Evolutionary conservation across 2,329 filamentous ascomycete genomes (phyloP).

Genomic region (Graphilbum ipis-grandicollis): DNA sequence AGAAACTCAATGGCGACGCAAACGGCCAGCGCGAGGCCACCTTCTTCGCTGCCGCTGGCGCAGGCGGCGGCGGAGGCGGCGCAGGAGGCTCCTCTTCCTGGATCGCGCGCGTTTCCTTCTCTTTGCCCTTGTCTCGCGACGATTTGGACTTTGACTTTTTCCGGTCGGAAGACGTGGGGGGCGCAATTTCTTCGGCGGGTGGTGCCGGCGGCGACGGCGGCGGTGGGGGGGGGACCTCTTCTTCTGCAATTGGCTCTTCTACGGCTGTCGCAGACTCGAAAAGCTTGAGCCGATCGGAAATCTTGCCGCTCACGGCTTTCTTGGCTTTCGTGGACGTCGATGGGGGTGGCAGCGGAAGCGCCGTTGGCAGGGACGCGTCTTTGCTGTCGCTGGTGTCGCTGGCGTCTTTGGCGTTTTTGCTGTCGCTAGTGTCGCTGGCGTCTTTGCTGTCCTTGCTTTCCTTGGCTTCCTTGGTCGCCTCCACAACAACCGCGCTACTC

Average conservation of each 20-base stretch:
- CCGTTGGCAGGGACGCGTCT: neutral
- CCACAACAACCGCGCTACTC: slow-evolving; percentile 8
- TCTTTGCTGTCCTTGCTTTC: neutral
- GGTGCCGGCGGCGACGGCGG: slow-evolving; percentile 17
- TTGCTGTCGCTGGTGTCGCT: no score
- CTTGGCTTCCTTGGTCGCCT: slow-evolving; percentile 3
- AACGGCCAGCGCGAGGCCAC: slow-evolving; percentile 8
- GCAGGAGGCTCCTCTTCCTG: neutral
- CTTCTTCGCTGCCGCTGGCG: slow-evolving; percentile 4
- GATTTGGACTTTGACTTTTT: slow-evolving; percentile 8
- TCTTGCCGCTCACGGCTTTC: slow-evolving; percentile 31
- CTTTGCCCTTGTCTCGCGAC: neutral
- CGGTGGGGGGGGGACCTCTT: neutral
- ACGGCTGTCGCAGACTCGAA: slow-evolving; percentile 30
- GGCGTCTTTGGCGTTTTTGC: no score
- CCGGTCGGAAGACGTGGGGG: neutral
- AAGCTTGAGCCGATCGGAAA: slow-evolving; percentile 37
- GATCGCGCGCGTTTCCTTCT: neutral
- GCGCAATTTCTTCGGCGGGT: slow-evolving; percentile 10
- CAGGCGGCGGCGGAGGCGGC: neutral
- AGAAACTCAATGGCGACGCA: slow-evolving; percentile 8
- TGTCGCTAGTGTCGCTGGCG: no score
- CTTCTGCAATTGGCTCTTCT: slow-evolving; percentile 7
- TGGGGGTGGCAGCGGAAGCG: neutral
- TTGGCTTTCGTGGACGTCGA: slow-evolving; percentile 14